A percentile compares a stretch with the other conserved stretches of the same genome.
These are phyloP conservation scores for Phoenix roebelenii DNA, from an alignment of 176 grass and related monocot species.

Conservation along the genomic window DNA sequence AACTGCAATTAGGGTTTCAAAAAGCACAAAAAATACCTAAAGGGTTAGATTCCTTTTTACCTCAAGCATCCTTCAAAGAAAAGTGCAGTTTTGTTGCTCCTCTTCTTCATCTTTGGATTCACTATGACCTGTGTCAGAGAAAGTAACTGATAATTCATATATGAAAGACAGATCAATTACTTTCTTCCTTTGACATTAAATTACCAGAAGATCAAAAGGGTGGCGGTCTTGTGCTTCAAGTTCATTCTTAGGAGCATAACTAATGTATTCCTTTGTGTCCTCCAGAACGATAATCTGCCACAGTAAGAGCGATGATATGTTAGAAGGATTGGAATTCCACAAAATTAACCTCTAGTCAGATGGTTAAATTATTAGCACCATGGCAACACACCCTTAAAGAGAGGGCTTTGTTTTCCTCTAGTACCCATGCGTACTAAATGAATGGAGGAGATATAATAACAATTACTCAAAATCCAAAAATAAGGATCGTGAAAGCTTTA, in stretches of 20 bases:
- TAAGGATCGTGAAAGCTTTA: too few species aligned
- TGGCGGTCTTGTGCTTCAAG: constrained; percentile 57
- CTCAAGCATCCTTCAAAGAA: constrained; percentile 97
- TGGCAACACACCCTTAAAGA: too few species aligned
- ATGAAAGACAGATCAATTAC: background rate
- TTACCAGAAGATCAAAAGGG: constrained; percentile 79
- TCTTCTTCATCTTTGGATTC: constrained; percentile 72
- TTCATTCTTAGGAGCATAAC: constrained; percentile 60
- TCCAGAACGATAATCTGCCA: constrained; percentile 86
- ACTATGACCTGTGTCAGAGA: constrained; percentile 50
- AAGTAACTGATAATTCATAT: background rate
- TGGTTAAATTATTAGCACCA: too few species aligned
- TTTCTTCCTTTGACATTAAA: constrained; percentile 7
- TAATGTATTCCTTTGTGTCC: constrained; percentile 88
- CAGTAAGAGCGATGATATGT: background rate
- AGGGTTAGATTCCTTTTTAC: constrained; percentile 16
- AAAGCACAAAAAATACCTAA: too few species aligned
- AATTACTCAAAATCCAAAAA: too few species aligned
- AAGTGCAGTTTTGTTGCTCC: constrained; percentile 55
- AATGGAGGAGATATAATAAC: too few species aligned
- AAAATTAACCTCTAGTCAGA: too few species aligned
- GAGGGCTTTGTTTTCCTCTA: too few species aligned
- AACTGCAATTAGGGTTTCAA: too few species aligned
- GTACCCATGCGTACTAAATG: too few species aligned
- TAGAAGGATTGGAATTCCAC: too few species aligned